Percentiles rank a stretch among this genome's conserved stretches.
phyloP scores from a whole-genome alignment of 768 basidiomycete genomes.

The Ramaria rubella region DNA sequence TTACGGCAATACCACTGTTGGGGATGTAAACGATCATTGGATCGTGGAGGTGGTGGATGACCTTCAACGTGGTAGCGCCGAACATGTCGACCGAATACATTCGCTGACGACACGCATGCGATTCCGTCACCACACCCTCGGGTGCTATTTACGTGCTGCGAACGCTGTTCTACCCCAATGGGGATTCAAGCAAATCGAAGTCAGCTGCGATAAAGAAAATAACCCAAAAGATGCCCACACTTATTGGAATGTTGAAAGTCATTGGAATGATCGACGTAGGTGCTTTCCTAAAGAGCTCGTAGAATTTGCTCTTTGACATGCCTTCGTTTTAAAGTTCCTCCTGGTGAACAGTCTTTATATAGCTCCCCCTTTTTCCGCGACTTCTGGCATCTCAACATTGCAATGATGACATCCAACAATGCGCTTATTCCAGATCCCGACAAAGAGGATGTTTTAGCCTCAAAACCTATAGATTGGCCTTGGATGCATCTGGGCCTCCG shows the following conservation, averaged over 20 bases:
- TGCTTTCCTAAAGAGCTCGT: conserved; percentile 22
- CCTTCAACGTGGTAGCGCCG: conserved; percentile 52
- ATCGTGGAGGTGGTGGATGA: conserved; percentile 91
- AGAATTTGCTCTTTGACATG: no score
- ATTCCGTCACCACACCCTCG: conserved; percentile 67
- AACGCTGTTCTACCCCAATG: conserved; percentile 90
- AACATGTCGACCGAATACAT: conserved; percentile 64
- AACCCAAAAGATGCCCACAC: conserved; percentile 75
- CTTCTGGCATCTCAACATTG: conserved; percentile 98
- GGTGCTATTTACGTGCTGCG: conserved; percentile 86
- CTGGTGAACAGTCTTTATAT: conserved; percentile 78
- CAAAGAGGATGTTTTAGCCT: conserved; percentile 96
- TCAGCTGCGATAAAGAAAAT: conserved; percentile 87
- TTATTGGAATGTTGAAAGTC: conserved; percentile 97
- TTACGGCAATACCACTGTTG: conserved; percentile 86
- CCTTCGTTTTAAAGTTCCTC: conserved; percentile 54
- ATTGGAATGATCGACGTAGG: conserved; percentile 93
- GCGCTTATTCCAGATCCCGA: conserved; percentile 96
- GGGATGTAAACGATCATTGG: conserved; percentile 90
- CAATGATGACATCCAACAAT: conserved; percentile 99
- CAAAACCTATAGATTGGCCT: conserved; percentile 90
- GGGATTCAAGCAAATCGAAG: conserved; percentile 99
- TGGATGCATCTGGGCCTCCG: conserved; percentile 82
- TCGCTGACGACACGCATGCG: conserved; percentile 87
- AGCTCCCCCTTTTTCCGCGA: conserved; percentile 89